A percentile compares a stretch with the other conserved stretches of the same genome.
phyloP scores from a whole-genome alignment of 192 early-diverging fungal genomes.

The Coemansia asiatica region DNA sequence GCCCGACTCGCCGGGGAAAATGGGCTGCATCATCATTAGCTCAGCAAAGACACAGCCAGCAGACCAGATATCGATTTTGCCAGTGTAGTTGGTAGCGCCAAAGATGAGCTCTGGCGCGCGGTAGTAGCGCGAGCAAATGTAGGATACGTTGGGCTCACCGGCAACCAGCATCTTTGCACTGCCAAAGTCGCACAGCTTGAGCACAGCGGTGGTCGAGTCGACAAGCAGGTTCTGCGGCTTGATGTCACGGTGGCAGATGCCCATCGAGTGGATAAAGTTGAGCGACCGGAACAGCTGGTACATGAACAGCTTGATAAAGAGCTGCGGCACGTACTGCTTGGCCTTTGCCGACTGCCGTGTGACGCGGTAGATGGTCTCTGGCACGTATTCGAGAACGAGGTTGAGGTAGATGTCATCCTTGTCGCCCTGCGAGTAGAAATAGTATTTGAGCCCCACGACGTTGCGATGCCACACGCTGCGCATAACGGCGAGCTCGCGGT shows the following conservation, averaged over 20 bases:
- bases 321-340: slow-evolving; percentile 92
- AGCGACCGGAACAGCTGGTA: slow-evolving; percentile 97
- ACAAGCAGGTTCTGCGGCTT: slow-evolving; percentile 98
- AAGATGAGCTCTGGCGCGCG: slow-evolving; percentile 96
- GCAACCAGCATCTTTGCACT: slow-evolving; percentile 92
- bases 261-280: slow-evolving; percentile 93
- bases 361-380: slow-evolving; percentile 94
- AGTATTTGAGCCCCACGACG: slow-evolving; percentile 84
- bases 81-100: slow-evolving; percentile 90
- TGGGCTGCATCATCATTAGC: slow-evolving; percentile 87
- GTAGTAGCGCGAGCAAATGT: slow-evolving; percentile 98
- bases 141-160: slow-evolving; percentile 97
- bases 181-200: slow-evolving; percentile 99
- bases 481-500: slow-evolving; percentile 69
- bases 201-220: slow-evolving; percentile 83
- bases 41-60: slow-evolving; percentile 96
- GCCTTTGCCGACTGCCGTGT: slow-evolving; percentile 86
- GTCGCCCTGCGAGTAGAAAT: slow-evolving; percentile 95
- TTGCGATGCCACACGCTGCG: slow-evolving; percentile 88
- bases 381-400: slow-evolving; percentile 91
- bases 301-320: slow-evolving; percentile 97
- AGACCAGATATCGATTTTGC: slow-evolving; percentile 92
- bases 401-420: slow-evolving; percentile 95
- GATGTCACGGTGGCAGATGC: slow-evolving; percentile 99
- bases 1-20: slow-evolving; percentile 95